phyloP scores from a whole-genome alignment of 1,139 yeast genomes.

The Saccharomycopsis hybrid region DNA sequence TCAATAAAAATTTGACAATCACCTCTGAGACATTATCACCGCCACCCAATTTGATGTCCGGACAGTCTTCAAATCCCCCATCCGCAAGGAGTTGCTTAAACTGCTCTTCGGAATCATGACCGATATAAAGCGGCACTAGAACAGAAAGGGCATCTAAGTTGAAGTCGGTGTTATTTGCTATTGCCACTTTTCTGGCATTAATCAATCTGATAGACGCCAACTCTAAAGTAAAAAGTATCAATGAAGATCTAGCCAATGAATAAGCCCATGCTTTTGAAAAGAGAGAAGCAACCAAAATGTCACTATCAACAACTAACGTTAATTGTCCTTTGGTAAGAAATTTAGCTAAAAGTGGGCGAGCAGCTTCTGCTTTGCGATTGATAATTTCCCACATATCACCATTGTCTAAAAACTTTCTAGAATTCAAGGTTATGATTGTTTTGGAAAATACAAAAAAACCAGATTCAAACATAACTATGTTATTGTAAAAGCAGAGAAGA shows the following conservation, averaged over 20 bases:
- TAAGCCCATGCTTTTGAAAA: slow-evolving; percentile 1
- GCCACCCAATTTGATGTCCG: slow-evolving; percentile 1
- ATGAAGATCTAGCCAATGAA: neutral
- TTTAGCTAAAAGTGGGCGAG: slow-evolving; percentile 1
- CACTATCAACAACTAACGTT: slow-evolving; percentile 1
- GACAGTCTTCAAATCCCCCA: neutral
- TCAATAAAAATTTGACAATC: slow-evolving; percentile 2
- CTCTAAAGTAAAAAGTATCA: slow-evolving; percentile 4
- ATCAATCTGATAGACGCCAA: neutral
- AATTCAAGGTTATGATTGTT: slow-evolving; percentile 1
- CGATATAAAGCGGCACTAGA: slow-evolving; percentile 3
- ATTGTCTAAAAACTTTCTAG: slow-evolving; percentile 1
- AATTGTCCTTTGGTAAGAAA: slow-evolving; percentile 1
- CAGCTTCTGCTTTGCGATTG: slow-evolving; percentile 3
- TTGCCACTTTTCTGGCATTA: slow-evolving; percentile 1
- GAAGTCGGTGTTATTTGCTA: slow-evolving; percentile 4
- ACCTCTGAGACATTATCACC: slow-evolving; percentile 5
- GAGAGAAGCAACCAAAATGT: neutral
- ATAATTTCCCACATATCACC: slow-evolving; percentile 3
- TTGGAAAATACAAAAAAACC: neutral
- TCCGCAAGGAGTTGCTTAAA: neutral
- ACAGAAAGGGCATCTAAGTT: slow-evolving; percentile 2
- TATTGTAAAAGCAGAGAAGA: neutral
- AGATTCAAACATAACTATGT: slow-evolving; percentile 12
- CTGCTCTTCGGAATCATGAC: neutral